phyloP scores from a whole-genome alignment of 164 flowering plant species.

The Vitis rotundifolia region DNA sequence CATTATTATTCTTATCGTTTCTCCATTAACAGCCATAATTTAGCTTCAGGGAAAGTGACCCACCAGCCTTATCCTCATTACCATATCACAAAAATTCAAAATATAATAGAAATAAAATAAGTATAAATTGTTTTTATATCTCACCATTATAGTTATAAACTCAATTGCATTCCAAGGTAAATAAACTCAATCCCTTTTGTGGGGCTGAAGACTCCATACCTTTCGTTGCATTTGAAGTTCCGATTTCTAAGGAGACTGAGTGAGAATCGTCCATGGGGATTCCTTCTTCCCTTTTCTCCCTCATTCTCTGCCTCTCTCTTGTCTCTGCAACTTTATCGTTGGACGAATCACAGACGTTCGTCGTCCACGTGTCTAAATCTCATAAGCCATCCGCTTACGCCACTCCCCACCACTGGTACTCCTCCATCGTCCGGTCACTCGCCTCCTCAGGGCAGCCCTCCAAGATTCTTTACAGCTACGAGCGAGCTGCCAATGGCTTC shows the following conservation, averaged over 20 bases:
- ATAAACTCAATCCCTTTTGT: too few species aligned
- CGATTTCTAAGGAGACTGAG: not conserved
- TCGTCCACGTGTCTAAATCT: conserved; percentile 61
- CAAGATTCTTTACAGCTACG: conserved; percentile 62
- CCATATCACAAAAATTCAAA: too few species aligned
- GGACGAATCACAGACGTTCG: conserved; percentile 32
- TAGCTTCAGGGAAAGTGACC: too few species aligned
- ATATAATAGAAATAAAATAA: too few species aligned
- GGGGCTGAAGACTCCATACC: too few species aligned
- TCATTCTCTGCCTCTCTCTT: conserved; percentile 18
- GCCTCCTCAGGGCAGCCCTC: conserved; percentile 39
- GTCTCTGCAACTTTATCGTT: conserved; percentile 13
- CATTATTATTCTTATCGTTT: too few species aligned
- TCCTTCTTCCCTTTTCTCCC: conserved; percentile 7
- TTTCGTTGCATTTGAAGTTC: too few species aligned
- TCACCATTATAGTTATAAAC: too few species aligned
- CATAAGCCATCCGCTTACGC: conserved; percentile 54
- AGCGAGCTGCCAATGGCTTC: conserved; percentile 57
- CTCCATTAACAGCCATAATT: too few species aligned
- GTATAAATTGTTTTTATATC: too few species aligned
- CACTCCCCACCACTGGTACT: conserved; percentile 63
- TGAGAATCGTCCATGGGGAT: conserved; percentile 7
- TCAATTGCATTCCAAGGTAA: too few species aligned
- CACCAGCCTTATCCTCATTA: too few species aligned
- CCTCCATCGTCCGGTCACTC: conserved; percentile 53